These are phyloP conservation scores for Diplodia sapinea DNA, from an alignment of 2,329 filamentous ascomycete genomes.

Conservation along the genomic window DNA sequence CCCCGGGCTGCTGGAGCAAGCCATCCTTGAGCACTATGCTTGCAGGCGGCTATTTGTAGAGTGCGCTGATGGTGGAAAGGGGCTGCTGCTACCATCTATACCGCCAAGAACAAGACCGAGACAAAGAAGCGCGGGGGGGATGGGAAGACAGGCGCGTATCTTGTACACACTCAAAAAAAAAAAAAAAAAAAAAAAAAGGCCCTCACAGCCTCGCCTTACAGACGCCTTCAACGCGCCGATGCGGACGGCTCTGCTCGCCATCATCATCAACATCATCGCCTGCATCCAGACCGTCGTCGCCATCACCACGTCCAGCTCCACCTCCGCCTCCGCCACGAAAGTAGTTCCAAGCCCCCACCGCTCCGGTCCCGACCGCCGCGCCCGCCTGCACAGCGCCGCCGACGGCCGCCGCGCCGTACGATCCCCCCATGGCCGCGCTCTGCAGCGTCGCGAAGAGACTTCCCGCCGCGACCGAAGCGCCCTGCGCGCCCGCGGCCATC, in stretches of 20 bases:
- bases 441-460: slow-evolving; percentile 39
- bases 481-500: slow-evolving; percentile 37
- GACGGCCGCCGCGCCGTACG: slow-evolving; percentile 37
- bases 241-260: background rate
- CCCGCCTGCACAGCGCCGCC: slow-evolving; percentile 33
- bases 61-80: too few species aligned
- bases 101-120: background rate
- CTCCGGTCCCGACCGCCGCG: background rate
- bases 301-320: background rate
- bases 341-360: background rate
- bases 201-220: background rate
- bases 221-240: background rate
- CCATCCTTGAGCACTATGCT: too few species aligned
- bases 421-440: slow-evolving; percentile 45
- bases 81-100: background rate
- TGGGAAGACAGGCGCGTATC: slow-evolving; percentile 1
- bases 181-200: background rate
- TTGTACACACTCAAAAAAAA: background rate
- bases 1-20: too few species aligned
- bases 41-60: too few species aligned
- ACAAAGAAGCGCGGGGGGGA: too few species aligned
- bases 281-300: background rate
- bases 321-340: background rate
- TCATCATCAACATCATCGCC: background rate
- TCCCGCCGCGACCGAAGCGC: slow-evolving; percentile 37